A percentile compares a stretch with the other conserved stretches of the same genome.
Conservation (phyloP, 345 rosid species). For the Geranium rotundifolium region DNA sequence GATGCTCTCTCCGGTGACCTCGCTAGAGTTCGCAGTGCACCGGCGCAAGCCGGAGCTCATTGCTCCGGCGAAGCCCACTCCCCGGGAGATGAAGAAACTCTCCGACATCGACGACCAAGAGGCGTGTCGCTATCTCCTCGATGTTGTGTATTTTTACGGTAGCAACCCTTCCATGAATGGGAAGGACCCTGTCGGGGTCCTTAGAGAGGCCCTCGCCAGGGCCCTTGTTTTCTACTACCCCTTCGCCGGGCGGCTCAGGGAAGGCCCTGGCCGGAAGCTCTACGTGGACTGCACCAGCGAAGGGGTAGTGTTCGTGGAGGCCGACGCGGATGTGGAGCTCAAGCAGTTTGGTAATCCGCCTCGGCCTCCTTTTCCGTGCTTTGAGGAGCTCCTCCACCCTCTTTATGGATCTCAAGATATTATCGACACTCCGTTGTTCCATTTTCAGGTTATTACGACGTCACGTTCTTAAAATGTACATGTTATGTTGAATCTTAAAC, state of each 20-base stretch:
- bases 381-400: constrained; percentile 45
- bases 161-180: constrained; percentile 16
- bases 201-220: constrained; percentile 25
- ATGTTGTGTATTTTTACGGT: constrained; percentile 23
- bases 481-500: too few species aligned
- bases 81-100: constrained; percentile 29
- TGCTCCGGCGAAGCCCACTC: constrained; percentile 35
- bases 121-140: constrained; percentile 35
- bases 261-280: constrained; percentile 32
- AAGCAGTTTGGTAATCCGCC: constrained; percentile 30
- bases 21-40: constrained; percentile 24
- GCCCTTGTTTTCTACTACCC: constrained; percentile 38
- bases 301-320: constrained; percentile 39
- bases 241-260: constrained; percentile 42
- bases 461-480: too few species aligned
- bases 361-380: constrained; percentile 44
- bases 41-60: constrained; percentile 2
- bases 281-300: constrained; percentile 48
- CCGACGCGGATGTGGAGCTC: constrained; percentile 11
- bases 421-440: constrained; percentile 32
- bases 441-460: constrained; percentile 34
- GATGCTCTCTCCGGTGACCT: neutral
- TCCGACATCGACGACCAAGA: constrained; percentile 59
- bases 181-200: constrained; percentile 29
- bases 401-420: constrained; percentile 39